phyloP scores from a whole-genome alignment of 495 filamentous ascomycete species.

The Polyplosphaeria fusca region DNA sequence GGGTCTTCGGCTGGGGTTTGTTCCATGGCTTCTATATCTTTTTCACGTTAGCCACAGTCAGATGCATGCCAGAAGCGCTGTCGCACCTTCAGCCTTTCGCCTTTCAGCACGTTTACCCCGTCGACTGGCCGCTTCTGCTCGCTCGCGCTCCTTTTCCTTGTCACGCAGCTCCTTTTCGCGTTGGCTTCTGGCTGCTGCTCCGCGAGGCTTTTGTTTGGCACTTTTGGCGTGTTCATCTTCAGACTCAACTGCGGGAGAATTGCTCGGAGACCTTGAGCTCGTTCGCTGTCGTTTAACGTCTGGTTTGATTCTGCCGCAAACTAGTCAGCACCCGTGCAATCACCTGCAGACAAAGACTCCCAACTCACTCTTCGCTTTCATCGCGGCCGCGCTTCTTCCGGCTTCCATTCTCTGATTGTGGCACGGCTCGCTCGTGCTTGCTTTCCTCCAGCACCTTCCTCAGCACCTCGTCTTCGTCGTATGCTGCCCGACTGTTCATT shows the following conservation, averaged over 20 bases:
- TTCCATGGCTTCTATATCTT: slow-evolving; percentile 18
- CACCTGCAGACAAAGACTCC: slow-evolving; percentile 5
- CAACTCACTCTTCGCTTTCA: slow-evolving; percentile 86
- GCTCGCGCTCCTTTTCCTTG: slow-evolving; percentile 59
- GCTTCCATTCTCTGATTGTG: slow-evolving; percentile 51
- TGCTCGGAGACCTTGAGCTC: slow-evolving; percentile 61
- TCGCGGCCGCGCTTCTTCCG: slow-evolving; percentile 81
- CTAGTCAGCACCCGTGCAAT: slow-evolving; percentile 9
- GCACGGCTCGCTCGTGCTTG: slow-evolving; percentile 62
- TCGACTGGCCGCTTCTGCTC: slow-evolving; percentile 66
- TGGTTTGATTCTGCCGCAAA: slow-evolving; percentile 50
- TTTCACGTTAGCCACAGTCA: slow-evolving; percentile 1
- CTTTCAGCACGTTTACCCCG: slow-evolving; percentile 72
- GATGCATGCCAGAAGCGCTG: slow-evolving; percentile 23
- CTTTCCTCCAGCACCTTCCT: slow-evolving; percentile 91
- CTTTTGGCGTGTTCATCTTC: slow-evolving; percentile 65
- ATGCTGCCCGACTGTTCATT: slow-evolving; percentile 95
- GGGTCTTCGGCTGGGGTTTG: slow-evolving; percentile 29
- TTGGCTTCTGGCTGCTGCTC: slow-evolving; percentile 61
- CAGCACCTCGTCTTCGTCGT: slow-evolving; percentile 90
- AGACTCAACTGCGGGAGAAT: slow-evolving; percentile 57
- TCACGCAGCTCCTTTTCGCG: slow-evolving; percentile 73
- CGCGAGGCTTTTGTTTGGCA: slow-evolving; percentile 62
- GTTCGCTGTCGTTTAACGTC: slow-evolving; percentile 69
- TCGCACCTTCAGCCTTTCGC: slow-evolving; percentile 70